Evolutionary conservation across 2,329 filamentous ascomycete genomes (phyloP).

Genomic region (Hymenoscyphus linearis): DNA sequence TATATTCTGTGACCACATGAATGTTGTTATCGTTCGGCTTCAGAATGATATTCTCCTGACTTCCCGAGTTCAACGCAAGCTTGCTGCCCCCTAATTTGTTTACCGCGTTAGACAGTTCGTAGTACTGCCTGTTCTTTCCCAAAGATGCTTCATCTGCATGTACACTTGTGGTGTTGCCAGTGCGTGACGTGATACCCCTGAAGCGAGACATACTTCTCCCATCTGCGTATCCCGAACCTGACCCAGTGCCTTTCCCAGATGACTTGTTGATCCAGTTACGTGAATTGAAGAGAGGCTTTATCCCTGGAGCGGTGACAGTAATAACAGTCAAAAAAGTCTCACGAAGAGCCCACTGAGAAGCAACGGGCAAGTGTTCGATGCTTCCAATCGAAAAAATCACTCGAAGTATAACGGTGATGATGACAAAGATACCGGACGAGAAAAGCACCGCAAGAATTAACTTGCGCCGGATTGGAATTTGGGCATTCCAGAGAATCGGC

Average conservation of each 20-base stretch:
- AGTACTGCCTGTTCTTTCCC: not conserved
- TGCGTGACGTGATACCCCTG: not conserved
- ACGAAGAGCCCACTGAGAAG: slow-evolving; percentile 1
- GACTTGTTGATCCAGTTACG: not conserved
- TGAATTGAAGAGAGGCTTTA: slow-evolving; percentile 4
- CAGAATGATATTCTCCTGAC: not conserved
- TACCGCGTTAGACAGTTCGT: not conserved
- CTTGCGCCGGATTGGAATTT: slow-evolving; percentile 4
- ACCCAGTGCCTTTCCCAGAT: not conserved
- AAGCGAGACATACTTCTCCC: not conserved
- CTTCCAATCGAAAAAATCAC: not conserved
- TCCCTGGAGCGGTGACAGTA: slow-evolving; percentile 1
- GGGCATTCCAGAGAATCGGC: slow-evolving; percentile 2
- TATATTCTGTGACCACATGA: not conserved
- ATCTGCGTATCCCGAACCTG: not conserved
- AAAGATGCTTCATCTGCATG: not conserved
- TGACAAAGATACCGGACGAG: slow-evolving; percentile 7
- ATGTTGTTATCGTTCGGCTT: not conserved
- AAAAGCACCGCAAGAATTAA: slow-evolving; percentile 1
- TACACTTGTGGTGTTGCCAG: not conserved
- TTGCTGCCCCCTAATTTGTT: not conserved
- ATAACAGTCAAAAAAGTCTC: slow-evolving; percentile 5
- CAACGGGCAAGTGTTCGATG: not conserved
- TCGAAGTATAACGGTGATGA: slow-evolving; percentile 2
- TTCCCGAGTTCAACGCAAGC: not conserved